Evolutionary conservation across 2,329 filamentous ascomycete species (phyloP).

Genomic region (Fusarium odoratissimum): DNA sequence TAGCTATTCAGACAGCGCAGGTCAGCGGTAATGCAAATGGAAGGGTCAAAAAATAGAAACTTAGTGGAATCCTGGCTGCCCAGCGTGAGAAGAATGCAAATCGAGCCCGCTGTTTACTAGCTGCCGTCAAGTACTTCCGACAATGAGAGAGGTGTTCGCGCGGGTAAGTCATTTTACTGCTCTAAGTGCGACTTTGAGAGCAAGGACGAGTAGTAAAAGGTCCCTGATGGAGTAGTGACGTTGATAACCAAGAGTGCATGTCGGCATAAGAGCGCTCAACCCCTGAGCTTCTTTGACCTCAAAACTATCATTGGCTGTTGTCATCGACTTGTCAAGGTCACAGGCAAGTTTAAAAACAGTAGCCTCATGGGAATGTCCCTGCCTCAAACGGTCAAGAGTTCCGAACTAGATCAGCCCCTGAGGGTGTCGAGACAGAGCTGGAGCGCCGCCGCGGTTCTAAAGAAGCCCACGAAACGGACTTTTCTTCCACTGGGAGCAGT

Average conservation of each 20-base stretch:
- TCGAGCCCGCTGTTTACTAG: neutral
- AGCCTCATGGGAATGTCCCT: fast-evolving
- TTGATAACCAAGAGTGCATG: fast-evolving
- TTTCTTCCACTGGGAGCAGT: neutral
- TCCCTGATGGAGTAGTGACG: neutral
- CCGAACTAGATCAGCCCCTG: neutral
- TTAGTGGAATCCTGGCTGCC: fast-evolving
- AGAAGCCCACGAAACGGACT: fast-evolving
- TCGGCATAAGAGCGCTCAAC: neutral
- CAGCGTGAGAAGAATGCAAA: neutral
- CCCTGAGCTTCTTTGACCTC: neutral
- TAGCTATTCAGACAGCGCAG: neutral
- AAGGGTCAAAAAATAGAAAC: no score
- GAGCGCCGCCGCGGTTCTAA: neutral
- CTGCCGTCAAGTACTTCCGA: no score
- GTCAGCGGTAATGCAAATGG: neutral
- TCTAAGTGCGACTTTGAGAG: fast-evolving
- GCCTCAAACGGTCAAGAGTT: neutral
- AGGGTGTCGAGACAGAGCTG: neutral
- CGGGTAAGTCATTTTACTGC: no score
- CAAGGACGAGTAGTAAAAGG: neutral
- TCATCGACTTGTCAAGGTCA: neutral
- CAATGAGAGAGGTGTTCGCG: fast-evolving
- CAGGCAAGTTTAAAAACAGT: fast-evolving
- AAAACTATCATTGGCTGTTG: neutral